Percentiles rank a stretch among this genome's conserved stretches.
Evolutionary conservation across 2,329 filamentous ascomycete genomes (phyloP).

Genomic region (Beauveria varroae): DNA sequence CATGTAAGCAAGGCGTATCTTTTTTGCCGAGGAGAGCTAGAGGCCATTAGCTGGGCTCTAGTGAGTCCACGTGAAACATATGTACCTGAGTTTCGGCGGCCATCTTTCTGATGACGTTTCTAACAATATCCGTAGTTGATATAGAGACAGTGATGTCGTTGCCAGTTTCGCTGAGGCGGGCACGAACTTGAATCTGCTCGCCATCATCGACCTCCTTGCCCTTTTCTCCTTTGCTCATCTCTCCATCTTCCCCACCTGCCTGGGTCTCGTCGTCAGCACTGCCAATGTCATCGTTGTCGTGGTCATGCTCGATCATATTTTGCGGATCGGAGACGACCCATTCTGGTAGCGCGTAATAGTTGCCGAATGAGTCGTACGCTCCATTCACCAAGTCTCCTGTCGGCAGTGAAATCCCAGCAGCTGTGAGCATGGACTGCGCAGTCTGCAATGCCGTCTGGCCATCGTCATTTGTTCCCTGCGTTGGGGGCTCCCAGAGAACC

Average conservation of each 20-base stretch:
- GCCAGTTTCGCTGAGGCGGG: conserved; percentile 58
- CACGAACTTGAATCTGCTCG: conserved; percentile 50
- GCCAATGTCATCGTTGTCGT: conserved; percentile 27
- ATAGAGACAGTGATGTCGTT: conserved; percentile 55
- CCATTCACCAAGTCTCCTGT: conserved; percentile 66
- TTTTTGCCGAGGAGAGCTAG: conserved; percentile 51
- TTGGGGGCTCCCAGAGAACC: conserved; percentile 53
- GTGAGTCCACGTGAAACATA: conserved; percentile 11
- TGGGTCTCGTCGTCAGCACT: conserved; percentile 29
- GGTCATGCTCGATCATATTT: conserved; percentile 38
- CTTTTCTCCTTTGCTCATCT: conserved; percentile 46
- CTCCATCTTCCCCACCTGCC: conserved; percentile 24
- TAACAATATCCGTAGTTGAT: conserved; percentile 55
- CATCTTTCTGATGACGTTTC: conserved; percentile 54
- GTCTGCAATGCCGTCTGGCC: conserved; percentile 44
- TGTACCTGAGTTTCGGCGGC: conserved; percentile 56
- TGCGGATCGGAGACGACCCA: conserved; percentile 61
- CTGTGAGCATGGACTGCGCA: conserved; percentile 74
- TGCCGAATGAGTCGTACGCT: conserved; percentile 63
- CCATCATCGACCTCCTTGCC: conserved; percentile 48
- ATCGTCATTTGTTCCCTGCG: conserved; percentile 16
- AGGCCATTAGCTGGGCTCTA: background rate
- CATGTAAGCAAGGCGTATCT: conserved; percentile 68
- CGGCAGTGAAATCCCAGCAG: conserved; percentile 67
- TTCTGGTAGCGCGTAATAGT: conserved; percentile 61